Evolutionary conservation across 495 filamentous ascomycete genomes (phyloP), one percentile per base, ranked within the genome.

Genomic region (Xylaria flabelliformis): DNA sequence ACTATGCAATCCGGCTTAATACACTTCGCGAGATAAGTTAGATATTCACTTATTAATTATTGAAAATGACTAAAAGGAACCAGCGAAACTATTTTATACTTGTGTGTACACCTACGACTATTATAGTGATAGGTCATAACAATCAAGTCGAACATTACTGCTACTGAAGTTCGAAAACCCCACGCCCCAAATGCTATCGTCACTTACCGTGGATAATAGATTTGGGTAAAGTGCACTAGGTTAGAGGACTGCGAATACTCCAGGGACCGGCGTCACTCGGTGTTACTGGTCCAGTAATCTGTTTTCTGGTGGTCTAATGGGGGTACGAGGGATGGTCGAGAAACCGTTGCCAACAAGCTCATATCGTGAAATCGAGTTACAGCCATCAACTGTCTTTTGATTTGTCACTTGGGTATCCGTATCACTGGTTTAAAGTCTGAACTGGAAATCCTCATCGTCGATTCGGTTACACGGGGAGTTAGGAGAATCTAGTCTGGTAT

Each of bases 381-480:
- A 78, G 58, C 80, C 74, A 74, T 72, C 46, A 73, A 72, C 46
- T 68, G 58, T 26, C n/a, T 56, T 55, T 69, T 80, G 19, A 77
- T 77, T 63, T 76, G 64, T 82, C 24, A 78, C 74, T 15, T 75
- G 70, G 3, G 76, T 73, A 17, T 82, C 83, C 68, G 56, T 74
- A 10, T 73, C 75, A 7, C 73, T 83, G 6, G 76, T 82, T 13
- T 73, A 21, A 75, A 75, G 58, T 72, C 70, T 8, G 69, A 69
- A 21, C 42, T 62, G 64, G 56, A 64, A 8, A 62, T 67, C 48
- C 65, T 72, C 34, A 65, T 79, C 41, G 72, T 74, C 56, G 73
- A 67, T 13, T 79, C 70, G 8, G 70, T 71, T 32, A 63, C 66
- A 46, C 48, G 61, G 72, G 69, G 69, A 55, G 46, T 67, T 9